Conservation (phyloP, 805 yeast genomes). For the Ogataea thermomethanolica region DNA sequence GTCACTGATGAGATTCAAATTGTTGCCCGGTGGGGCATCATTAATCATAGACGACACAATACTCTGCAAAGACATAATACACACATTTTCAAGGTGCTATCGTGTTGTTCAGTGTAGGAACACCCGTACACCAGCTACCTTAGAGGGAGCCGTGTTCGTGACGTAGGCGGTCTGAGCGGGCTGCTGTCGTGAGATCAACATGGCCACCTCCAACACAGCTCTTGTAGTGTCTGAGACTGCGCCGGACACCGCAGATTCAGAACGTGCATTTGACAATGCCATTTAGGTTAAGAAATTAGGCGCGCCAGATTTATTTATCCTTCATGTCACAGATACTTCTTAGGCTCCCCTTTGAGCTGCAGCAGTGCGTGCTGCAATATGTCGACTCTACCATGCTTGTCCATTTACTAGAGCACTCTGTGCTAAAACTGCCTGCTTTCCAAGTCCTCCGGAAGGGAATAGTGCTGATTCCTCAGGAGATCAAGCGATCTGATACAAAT, state of each 20-base stretch:
- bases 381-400: constrained; percentile 7
- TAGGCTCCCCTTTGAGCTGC: constrained; percentile 17
- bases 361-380: constrained; percentile 12
- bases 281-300: background rate
- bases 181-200: too few relatives aligned
- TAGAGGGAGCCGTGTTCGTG: background rate
- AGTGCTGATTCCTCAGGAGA: constrained; percentile 11
- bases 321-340: constrained; percentile 8
- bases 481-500: constrained; percentile 7
- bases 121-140: constrained; percentile 11
- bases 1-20: constrained; percentile 30
- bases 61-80: constrained; percentile 24
- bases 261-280: background rate
- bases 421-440: constrained; percentile 10
- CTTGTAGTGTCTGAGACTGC: too few relatives aligned
- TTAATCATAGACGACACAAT: constrained; percentile 35
- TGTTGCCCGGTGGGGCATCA: constrained; percentile 60
- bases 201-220: too few relatives aligned
- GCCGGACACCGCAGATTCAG: too few relatives aligned
- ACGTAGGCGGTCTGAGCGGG: background rate
- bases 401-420: constrained; percentile 7
- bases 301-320: constrained; percentile 11
- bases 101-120: background rate
- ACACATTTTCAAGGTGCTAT: constrained; percentile 8
- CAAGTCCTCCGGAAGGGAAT: constrained; percentile 11